Percentiles rank a stretch among this genome's conserved stretches.
phyloP scores from a whole-genome alignment of 1,139 yeast genomes.

The Pichia sp. region DNA sequence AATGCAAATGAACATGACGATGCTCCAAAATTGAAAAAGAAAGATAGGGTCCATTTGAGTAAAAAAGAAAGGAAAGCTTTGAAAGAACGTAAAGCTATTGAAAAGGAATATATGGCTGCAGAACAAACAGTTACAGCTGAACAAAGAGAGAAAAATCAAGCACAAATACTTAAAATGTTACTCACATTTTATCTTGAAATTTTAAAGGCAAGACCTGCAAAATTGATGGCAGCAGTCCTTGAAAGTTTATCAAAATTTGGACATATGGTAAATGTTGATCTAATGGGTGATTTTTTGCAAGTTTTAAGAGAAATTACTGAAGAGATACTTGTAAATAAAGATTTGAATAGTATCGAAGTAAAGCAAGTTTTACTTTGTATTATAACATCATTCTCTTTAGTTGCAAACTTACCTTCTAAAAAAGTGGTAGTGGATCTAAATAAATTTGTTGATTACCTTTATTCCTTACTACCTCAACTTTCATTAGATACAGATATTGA shows the following conservation, averaged over 20 bases:
- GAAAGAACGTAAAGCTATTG: constrained; percentile 80
- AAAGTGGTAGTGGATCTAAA: constrained; percentile 62
- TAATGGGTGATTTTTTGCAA: constrained; percentile 85
- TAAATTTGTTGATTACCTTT: constrained; percentile 66
- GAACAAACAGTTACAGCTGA: constrained; percentile 82
- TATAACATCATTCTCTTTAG: constrained; percentile 83
- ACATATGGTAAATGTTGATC: constrained; percentile 84
- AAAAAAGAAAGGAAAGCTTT: constrained; percentile 82
- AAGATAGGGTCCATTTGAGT: constrained; percentile 81
- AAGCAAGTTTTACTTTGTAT: constrained; percentile 76
- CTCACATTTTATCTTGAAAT: constrained; percentile 72
- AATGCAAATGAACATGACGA: constrained; percentile 39
- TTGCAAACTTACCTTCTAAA: constrained; percentile 62
- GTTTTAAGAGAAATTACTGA: constrained; percentile 69
- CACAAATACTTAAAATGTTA: constrained; percentile 69
- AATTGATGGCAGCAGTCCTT: constrained; percentile 77
- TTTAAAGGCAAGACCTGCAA: constrained; percentile 53
- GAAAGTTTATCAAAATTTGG: constrained; percentile 91
- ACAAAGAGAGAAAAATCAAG: constrained; percentile 78
- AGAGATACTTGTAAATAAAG: constrained; percentile 29
- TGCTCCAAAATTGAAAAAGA: constrained; percentile 56
- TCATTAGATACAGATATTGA: constrained; percentile 80
- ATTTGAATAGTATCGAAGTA: constrained; percentile 29
- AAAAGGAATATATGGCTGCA: constrained; percentile 80
- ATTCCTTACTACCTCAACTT: constrained; percentile 56